Evolutionary conservation across 192 early-diverging fungal genomes (phyloP).

Genomic region (Dimargaris xerosporica): DNA sequence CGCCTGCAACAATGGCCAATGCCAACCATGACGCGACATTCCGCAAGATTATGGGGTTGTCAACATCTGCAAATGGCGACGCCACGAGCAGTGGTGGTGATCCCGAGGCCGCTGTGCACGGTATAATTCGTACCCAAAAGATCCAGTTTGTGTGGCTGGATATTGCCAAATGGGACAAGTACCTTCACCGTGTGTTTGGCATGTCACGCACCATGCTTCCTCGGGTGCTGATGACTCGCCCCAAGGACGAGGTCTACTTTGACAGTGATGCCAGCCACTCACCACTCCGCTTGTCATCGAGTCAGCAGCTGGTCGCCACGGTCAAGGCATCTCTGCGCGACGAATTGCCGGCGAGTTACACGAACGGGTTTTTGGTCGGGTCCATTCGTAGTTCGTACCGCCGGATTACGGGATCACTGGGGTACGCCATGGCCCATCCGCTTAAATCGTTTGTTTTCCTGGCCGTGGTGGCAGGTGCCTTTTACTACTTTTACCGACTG

Average conservation of each 20-base stretch:
- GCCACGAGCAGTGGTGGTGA: slow-evolving; percentile 19
- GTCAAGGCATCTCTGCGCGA: slow-evolving; percentile 25
- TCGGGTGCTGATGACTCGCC: slow-evolving; percentile 31
- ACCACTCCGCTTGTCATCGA: slow-evolving; percentile 20
- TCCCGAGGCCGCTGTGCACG: slow-evolving; percentile 15
- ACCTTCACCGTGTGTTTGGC: slow-evolving; percentile 36
- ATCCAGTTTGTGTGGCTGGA: slow-evolving; percentile 51
- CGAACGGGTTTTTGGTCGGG: slow-evolving; percentile 20
- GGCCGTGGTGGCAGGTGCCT: slow-evolving; percentile 10
- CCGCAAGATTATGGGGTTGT: slow-evolving; percentile 13
- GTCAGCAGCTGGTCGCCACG: slow-evolving; percentile 21
- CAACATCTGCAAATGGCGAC: slow-evolving; percentile 18
- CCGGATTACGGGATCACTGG: slow-evolving; percentile 12
- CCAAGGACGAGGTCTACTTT: slow-evolving; percentile 28
- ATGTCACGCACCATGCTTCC: slow-evolving; percentile 20
- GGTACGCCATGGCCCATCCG: slow-evolving; percentile 12
- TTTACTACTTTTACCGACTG: slow-evolving; percentile 16
- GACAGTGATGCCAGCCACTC: slow-evolving; percentile 15
- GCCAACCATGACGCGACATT: background rate
- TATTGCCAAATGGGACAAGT: slow-evolving; percentile 40
- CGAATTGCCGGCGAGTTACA: slow-evolving; percentile 19
- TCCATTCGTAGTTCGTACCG: slow-evolving; percentile 17
- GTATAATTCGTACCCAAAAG: background rate
- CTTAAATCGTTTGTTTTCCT: slow-evolving; percentile 14
- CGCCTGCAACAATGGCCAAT: background rate